A percentile compares a stretch with the other conserved stretches of the same genome.
Conservation (phyloP, 495 filamentous ascomycete genomes). For the Hypomontagnella monticulosa region DNA sequence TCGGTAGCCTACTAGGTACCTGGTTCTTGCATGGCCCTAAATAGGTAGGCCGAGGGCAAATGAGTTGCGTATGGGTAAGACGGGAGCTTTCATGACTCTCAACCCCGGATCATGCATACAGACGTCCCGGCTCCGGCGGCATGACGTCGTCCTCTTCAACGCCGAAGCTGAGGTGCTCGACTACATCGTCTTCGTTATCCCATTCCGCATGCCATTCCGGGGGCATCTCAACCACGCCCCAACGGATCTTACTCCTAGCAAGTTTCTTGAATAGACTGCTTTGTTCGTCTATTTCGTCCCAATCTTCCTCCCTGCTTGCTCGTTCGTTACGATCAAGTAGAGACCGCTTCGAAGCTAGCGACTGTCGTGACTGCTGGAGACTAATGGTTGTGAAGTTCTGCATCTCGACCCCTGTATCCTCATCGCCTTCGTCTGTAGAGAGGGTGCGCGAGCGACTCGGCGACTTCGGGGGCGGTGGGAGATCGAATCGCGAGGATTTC, state of each 20-base stretch:
- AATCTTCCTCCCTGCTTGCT: not conserved
- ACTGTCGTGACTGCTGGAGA: slow-evolving; percentile 1
- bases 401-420: slow-evolving; percentile 17
- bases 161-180: slow-evolving; percentile 33
- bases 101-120: slow-evolving; percentile 18
- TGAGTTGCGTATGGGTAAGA: too few species aligned
- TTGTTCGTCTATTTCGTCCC: not conserved
- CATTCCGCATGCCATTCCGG: slow-evolving; percentile 28
- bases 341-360: slow-evolving; percentile 1
- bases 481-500: not conserved
- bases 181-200: slow-evolving; percentile 8
- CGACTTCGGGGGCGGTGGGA: slow-evolving; percentile 4
- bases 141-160: slow-evolving; percentile 34
- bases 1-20: too few species aligned
- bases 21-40: too few species aligned
- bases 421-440: not conserved
- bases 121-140: slow-evolving; percentile 11
- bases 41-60: too few species aligned
- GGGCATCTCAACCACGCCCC: slow-evolving; percentile 35
- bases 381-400: not conserved
- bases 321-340: slow-evolving; percentile 11
- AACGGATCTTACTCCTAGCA: slow-evolving; percentile 33
- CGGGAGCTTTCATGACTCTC: not conserved
- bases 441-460: slow-evolving; percentile 6
- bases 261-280: slow-evolving; percentile 23